Conservation (phyloP, 2,329 filamentous ascomycete genomes). For the Periconia sp. region DNA sequence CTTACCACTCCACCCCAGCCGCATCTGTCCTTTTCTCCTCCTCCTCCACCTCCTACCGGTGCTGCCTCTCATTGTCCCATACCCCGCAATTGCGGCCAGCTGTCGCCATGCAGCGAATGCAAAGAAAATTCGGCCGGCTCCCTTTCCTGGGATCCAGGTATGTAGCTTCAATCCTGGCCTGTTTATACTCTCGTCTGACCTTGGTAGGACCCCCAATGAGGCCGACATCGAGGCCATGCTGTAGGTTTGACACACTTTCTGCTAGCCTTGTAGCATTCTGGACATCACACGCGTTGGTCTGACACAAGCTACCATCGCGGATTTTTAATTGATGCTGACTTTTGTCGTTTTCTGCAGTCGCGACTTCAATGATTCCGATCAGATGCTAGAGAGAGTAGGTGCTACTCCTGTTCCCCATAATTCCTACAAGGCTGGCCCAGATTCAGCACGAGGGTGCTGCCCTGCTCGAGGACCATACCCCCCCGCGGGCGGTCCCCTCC, state of each 20-base stretch:
- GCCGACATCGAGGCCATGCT: constrained; percentile 76
- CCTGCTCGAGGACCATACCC: too few relatives aligned
- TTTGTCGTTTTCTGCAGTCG: not conserved
- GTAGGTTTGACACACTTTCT: constrained; percentile 57
- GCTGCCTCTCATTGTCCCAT: constrained; percentile 10
- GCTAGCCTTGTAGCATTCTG: too few relatives aligned
- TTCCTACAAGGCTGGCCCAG: not conserved
- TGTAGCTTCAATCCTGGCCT: too few relatives aligned
- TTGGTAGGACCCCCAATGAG: constrained; percentile 75
- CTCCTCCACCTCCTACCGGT: constrained; percentile 2
- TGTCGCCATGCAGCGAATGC: constrained; percentile 70
- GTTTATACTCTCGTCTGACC: too few relatives aligned
- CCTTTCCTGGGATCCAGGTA: too few relatives aligned
- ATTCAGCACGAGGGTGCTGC: not conserved
- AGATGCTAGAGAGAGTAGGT: constrained; percentile 72
- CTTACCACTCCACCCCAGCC: not conserved
- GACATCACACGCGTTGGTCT: too few relatives aligned
- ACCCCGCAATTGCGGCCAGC: constrained; percentile 22
- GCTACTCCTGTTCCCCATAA: constrained; percentile 2
- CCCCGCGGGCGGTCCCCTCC: not conserved
- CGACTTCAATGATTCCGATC: constrained; percentile 81
- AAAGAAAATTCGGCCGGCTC: constrained; percentile 72
- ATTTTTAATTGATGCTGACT: too few relatives aligned
- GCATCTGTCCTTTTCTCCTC: not conserved
- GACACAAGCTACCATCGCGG: too few relatives aligned